Percentiles rank a stretch among this genome's conserved stretches.
phyloP scores from a whole-genome alignment of 1,284 basidiomycete species.

The Moesziomyces sp. region DNA sequence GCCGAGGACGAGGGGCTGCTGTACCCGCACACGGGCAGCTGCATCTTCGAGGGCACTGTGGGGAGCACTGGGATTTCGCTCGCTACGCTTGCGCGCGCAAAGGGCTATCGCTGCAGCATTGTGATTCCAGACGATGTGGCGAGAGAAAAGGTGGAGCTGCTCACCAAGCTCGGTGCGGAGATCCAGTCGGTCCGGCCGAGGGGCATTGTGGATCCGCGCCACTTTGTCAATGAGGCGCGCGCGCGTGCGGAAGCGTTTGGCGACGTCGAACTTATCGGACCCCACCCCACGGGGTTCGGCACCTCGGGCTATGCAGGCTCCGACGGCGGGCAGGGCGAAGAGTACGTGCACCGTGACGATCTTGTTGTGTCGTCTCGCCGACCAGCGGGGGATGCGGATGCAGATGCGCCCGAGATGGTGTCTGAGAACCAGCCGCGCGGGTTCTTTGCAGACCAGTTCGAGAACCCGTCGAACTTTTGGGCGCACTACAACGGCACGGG shows the following conservation, averaged over 20 bases:
- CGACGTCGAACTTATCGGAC: conserved; percentile 51
- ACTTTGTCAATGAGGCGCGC: conserved; percentile 66
- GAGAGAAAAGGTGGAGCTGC: conserved; percentile 85
- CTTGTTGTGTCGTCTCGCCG: conserved; percentile 50
- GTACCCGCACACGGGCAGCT: conserved; percentile 85
- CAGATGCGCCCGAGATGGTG: conserved; percentile 36
- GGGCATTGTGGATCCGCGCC: conserved; percentile 64
- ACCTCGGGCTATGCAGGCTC: conserved; percentile 24
- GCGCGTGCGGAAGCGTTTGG: conserved; percentile 57
- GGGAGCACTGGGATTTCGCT: conserved; percentile 97
- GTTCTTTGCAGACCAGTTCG: conserved; percentile 81
- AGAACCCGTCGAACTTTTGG: conserved; percentile 88
- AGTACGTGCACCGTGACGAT: conserved; percentile 40
- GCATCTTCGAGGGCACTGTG: conserved; percentile 97
- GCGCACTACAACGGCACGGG: conserved; percentile 92
- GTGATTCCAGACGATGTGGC: conserved; percentile 73
- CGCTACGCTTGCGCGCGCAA: conserved; percentile 82
- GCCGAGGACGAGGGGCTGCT: conserved; percentile 87
- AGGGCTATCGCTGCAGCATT: conserved; percentile 69
- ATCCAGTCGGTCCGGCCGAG: conserved; percentile 75
- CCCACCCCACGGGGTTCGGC: conserved; percentile 28
- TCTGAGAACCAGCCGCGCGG: conserved; percentile 57
- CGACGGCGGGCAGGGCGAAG: conserved; percentile 26
- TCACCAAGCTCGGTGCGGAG: conserved; percentile 84
- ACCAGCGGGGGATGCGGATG: conserved; percentile 5